phyloP scores from a whole-genome alignment of 106 monocot genomes.

The Dactylorhiza incarnata region DNA sequence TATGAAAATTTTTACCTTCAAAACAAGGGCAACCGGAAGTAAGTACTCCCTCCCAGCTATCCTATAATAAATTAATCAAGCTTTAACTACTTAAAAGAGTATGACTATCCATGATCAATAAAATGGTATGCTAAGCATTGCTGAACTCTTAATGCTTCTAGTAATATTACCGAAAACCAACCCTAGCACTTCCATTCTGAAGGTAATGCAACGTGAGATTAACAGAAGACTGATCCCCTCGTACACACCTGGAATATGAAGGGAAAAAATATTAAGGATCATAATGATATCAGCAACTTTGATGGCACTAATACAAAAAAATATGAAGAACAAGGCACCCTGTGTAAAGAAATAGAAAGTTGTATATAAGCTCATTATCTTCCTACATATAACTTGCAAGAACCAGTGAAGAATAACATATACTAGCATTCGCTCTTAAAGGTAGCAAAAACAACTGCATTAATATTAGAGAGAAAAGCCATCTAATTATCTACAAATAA shows the following conservation, averaged over 20 bases:
- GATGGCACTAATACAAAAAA: not conserved
- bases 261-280: not conserved
- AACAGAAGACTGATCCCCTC: slow-evolving; percentile 72
- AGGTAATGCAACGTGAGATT: slow-evolving; percentile 79
- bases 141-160: not conserved
- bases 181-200: slow-evolving; percentile 94
- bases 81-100: not conserved
- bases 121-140: not conserved
- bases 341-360: not conserved
- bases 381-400: not conserved
- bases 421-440: not conserved
- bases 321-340: not conserved
- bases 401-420: not conserved
- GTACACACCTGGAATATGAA: slow-evolving; percentile 53
- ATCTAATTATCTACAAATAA: not conserved
- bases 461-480: not conserved
- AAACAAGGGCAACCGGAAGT: slow-evolving; percentile 88
- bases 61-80: slow-evolving; percentile 33
- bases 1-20: slow-evolving; percentile 49
- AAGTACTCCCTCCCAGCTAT: slow-evolving; percentile 62
- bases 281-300: not conserved
- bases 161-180: slow-evolving; percentile 78
- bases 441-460: not conserved
- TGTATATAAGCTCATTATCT: not conserved
- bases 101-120: not conserved